A percentile compares a stretch with the other conserved stretches of the same genome.
Evolutionary conservation across 345 rosid genomes (phyloP).

Genomic region (Geranium rotundifolium): DNA sequence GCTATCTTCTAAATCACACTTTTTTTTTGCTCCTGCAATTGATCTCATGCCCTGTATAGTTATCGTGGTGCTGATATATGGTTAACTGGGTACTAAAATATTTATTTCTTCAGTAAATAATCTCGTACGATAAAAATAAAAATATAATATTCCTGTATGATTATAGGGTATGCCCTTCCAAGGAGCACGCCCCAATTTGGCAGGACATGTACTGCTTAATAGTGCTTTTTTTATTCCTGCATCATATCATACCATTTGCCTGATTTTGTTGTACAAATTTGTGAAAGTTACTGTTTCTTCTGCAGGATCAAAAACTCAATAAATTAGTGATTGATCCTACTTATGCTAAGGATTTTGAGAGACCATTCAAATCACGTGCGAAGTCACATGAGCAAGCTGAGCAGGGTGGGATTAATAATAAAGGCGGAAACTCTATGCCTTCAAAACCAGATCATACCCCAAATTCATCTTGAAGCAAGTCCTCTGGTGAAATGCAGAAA

Average conservation of each 20-base stretch:
- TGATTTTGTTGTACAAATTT: background rate
- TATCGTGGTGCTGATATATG: background rate
- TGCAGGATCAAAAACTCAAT: constrained; percentile 83
- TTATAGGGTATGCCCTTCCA: too few relatives aligned
- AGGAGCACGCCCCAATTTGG: background rate
- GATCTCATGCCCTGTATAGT: background rate
- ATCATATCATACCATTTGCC: background rate
- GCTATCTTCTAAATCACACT: background rate
- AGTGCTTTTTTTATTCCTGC: background rate
- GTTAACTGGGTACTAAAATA: background rate
- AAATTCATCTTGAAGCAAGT: background rate
- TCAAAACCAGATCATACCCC: background rate
- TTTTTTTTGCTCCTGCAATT: background rate
- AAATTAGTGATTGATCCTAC: constrained; percentile 49
- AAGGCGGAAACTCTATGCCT: background rate
- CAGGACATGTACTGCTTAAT: background rate
- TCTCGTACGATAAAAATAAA: background rate
- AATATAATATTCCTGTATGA: too few relatives aligned
- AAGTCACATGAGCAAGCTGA: constrained; percentile 30
- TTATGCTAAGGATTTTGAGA: constrained; percentile 63
- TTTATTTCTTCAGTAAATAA: background rate
- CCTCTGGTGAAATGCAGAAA: background rate
- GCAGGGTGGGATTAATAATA: constrained; percentile 12
- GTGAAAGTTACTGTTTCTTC: constrained; percentile 5
- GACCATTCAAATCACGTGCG: constrained; percentile 48